phyloP scores from a whole-genome alignment of 2,329 filamentous ascomycete genomes.

The Chaetomiaceae sp. region DNA sequence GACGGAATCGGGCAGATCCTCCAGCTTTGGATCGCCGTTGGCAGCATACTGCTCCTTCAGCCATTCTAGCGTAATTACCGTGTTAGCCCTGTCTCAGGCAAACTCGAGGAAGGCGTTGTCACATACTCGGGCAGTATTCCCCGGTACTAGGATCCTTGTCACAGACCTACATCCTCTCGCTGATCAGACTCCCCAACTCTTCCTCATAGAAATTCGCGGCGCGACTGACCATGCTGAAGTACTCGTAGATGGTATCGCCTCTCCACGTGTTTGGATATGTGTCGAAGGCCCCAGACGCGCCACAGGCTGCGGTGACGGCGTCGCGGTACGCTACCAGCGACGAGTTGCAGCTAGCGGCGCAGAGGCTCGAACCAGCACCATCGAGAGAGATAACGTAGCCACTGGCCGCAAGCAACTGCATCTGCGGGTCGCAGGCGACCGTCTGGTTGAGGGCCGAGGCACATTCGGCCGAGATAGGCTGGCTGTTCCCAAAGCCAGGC shows the following conservation, averaged over 20 bases:
- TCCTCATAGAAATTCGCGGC: no score
- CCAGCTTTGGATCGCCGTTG: background rate
- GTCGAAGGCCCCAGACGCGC: background rate
- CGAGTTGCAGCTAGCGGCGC: background rate
- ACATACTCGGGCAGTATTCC: slow-evolving; percentile 5
- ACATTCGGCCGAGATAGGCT: background rate
- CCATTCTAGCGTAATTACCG: background rate
- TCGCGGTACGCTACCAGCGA: background rate
- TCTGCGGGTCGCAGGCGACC: slow-evolving; percentile 2
- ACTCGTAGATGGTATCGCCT: slow-evolving; percentile 3
- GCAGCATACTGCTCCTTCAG: slow-evolving; percentile 1
- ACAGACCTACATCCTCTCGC: background rate
- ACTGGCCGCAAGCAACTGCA: slow-evolving; percentile 5
- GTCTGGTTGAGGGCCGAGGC: slow-evolving; percentile 4
- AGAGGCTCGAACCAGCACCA: background rate
- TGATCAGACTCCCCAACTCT: no score
- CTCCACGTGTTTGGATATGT: slow-evolving; percentile 7
- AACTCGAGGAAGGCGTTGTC: background rate
- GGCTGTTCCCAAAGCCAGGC: background rate
- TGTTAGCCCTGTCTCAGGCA: background rate
- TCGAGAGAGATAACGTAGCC: background rate
- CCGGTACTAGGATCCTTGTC: slow-evolving; percentile 2
- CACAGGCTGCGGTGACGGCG: slow-evolving; percentile 1
- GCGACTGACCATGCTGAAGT: slow-evolving; percentile 1
- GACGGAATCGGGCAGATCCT: background rate